phyloP scores from a whole-genome alignment of 1,139 yeast species.

The Magnusiomyces suaveolens region DNA sequence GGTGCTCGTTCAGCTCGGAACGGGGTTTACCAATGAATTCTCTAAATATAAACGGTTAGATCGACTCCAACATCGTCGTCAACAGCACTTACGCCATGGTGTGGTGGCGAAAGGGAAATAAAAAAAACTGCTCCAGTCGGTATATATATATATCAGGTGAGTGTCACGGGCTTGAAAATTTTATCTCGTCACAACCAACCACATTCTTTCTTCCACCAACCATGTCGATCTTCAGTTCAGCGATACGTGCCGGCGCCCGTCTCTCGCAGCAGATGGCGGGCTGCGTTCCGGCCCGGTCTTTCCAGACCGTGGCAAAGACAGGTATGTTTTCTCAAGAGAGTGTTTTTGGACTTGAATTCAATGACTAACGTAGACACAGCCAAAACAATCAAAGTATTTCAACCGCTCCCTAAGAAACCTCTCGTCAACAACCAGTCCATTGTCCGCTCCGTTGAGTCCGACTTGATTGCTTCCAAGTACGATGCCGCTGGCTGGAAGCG shows the following conservation, averaged over 20 bases:
- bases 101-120: background rate
- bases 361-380: background rate
- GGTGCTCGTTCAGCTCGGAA: conserved; percentile 70
- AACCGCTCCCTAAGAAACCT: conserved; percentile 27
- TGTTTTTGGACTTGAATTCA: conserved; percentile 11
- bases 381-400: conserved; percentile 24
- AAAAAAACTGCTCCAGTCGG: background rate
- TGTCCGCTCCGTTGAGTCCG: conserved; percentile 37
- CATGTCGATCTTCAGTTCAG: too few relatives aligned
- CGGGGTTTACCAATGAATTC: conserved; percentile 24
- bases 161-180: too few relatives aligned
- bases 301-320: conserved; percentile 13
- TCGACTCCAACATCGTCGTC: background rate
- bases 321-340: too few relatives aligned
- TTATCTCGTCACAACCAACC: too few relatives aligned
- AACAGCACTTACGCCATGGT: conserved; percentile 5
- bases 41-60: conserved; percentile 13
- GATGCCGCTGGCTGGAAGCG: conserved; percentile 72
- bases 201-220: too few relatives aligned
- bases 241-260: too few relatives aligned
- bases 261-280: too few relatives aligned
- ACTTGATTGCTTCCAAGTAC: conserved; percentile 43
- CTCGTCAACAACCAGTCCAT: conserved; percentile 33
- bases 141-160: too few relatives aligned
- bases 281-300: too few relatives aligned